A percentile compares a stretch with the other conserved stretches of the same genome.
Conservation (phyloP, 139 green algal species). For the Nannochloris sp. region DNA sequence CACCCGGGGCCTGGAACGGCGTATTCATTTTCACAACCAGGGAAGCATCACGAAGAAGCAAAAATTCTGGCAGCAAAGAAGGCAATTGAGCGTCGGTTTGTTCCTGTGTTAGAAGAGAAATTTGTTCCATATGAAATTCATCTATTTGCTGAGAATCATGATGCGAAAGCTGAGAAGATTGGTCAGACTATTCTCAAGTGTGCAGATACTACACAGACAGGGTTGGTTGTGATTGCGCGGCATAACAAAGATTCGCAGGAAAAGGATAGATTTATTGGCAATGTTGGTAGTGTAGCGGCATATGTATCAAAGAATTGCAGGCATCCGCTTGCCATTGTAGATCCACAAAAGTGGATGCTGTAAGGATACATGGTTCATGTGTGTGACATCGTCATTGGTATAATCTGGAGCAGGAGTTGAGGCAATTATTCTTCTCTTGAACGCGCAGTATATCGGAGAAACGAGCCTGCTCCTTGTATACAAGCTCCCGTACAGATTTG, state of each 20-base stretch:
- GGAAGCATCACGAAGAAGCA: slow-evolving; percentile 6
- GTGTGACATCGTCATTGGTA: background rate
- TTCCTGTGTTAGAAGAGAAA: slow-evolving; percentile 16
- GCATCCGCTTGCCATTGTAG: slow-evolving; percentile 11
- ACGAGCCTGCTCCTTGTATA: background rate
- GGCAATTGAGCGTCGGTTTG: slow-evolving; percentile 14
- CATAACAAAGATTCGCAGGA: slow-evolving; percentile 22
- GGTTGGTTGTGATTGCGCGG: slow-evolving; percentile 11
- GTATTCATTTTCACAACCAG: slow-evolving; percentile 13
- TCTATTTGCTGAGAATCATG: slow-evolving; percentile 19
- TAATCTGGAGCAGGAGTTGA: background rate
- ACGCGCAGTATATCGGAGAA: background rate
- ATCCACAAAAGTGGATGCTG: background rate
- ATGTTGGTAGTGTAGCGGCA: slow-evolving; percentile 14
- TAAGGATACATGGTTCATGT: no score
- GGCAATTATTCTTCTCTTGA: background rate
- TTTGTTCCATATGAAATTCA: slow-evolving; percentile 25
- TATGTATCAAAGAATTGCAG: slow-evolving; percentile 15
- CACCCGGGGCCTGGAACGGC: slow-evolving; percentile 20
- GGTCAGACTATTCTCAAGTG: background rate
- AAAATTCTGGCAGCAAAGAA: slow-evolving; percentile 10
- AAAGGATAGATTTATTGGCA: background rate
- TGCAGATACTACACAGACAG: slow-evolving; percentile 6
- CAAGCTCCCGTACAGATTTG: background rate
- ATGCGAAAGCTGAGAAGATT: slow-evolving; percentile 4